Conservation (phyloP, 148 eudicot species). For the Limonium bicolor region DNA sequence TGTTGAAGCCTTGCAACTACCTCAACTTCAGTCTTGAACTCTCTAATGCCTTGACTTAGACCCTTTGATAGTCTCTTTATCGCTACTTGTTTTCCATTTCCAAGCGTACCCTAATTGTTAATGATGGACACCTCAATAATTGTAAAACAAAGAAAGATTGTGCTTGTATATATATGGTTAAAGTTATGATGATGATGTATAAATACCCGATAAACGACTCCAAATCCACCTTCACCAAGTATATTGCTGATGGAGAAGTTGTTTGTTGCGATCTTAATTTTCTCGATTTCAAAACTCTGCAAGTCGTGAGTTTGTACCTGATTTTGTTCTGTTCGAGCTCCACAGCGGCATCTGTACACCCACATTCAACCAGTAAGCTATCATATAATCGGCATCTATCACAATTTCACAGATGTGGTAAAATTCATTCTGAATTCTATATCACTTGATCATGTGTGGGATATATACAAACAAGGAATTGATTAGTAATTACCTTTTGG, state of each 20-base stretch:
- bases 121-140: too few species aligned
- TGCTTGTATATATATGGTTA: not conserved
- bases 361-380: too few species aligned
- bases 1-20: conserved; percentile 42
- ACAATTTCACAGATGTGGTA: not conserved
- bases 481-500: too few species aligned
- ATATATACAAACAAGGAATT: too few species aligned
- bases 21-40: conserved; percentile 41
- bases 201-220: conserved; percentile 34
- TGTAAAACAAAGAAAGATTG: too few species aligned
- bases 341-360: too few species aligned
- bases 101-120: conserved; percentile 12
- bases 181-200: not conserved
- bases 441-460: not conserved
- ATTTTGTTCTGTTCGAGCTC: not conserved
- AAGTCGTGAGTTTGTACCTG: not conserved
- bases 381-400: not conserved
- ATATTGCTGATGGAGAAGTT: conserved; percentile 16
- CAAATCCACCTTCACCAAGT: conserved; percentile 32
- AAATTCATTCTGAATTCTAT: not conserved
- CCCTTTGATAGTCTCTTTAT: conserved; percentile 35
- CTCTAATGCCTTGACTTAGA: conserved; percentile 40
- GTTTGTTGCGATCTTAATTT: conserved; percentile 12
- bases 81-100: conserved; percentile 23
- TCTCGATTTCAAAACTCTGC: not conserved